These are phyloP conservation scores for Lecanosticta acicola DNA, from an alignment of 2,329 filamentous ascomycete species.

Conservation along the genomic window DNA sequence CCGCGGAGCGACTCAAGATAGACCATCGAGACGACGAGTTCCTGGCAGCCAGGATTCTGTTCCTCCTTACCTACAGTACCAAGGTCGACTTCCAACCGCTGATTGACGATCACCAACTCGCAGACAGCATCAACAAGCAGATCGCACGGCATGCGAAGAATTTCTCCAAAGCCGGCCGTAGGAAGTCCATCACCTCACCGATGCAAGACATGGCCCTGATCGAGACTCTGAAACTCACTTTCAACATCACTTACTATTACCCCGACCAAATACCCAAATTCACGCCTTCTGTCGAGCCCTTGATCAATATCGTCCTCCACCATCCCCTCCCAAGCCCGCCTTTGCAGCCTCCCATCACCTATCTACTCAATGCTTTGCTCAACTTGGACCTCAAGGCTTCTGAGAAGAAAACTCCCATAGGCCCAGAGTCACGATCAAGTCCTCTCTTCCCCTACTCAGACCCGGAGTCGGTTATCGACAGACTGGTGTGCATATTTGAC, in stretches of 20 bases:
- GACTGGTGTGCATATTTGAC: constrained; percentile 65
- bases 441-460: constrained; percentile 62
- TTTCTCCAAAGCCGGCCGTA: constrained; percentile 34
- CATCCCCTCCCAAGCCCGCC: constrained; percentile 59
- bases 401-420: constrained; percentile 19
- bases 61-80: constrained; percentile 72
- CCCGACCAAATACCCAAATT: constrained; percentile 59
- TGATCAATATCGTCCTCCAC: constrained; percentile 63
- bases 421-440: constrained; percentile 30
- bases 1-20: constrained; percentile 63
- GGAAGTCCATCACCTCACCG: constrained; percentile 33
- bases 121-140: constrained; percentile 61
- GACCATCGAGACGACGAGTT: constrained; percentile 82
- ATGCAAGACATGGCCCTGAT: constrained; percentile 75
- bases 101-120: constrained; percentile 61
- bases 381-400: constrained; percentile 62
- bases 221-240: constrained; percentile 81
- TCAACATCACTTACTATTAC: constrained; percentile 77
- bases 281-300: constrained; percentile 59
- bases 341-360: constrained; percentile 64
- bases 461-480: constrained; percentile 55
- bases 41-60: constrained; percentile 68
- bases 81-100: constrained; percentile 61
- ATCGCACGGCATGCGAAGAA: constrained; percentile 56
- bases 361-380: constrained; percentile 72